Percentiles rank a stretch among this genome's conserved stretches.
Conservation (phyloP, 73 alveolate genomes). For the Blepharisma japonicum region DNA sequence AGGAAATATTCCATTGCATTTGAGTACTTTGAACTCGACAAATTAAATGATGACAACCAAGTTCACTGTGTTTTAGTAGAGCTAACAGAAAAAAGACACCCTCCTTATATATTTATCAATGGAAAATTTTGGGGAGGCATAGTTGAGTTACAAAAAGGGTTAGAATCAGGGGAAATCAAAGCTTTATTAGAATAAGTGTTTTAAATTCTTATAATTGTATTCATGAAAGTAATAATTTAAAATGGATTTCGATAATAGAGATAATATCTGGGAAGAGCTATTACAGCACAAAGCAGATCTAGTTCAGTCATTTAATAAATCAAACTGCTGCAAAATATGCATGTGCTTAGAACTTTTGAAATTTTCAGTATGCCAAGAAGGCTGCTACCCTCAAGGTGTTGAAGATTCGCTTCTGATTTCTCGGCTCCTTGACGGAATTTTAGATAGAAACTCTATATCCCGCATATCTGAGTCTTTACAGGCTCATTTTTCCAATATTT, state of each 20-base stretch:
- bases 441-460: neutral
- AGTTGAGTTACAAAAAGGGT: neutral
- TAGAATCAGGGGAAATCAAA: neutral
- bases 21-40: constrained; percentile 27
- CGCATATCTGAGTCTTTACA: neutral
- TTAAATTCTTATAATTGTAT: no score
- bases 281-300: constrained; percentile 18
- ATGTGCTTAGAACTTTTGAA: constrained; percentile 3
- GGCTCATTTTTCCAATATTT: neutral
- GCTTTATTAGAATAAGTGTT: neutral
- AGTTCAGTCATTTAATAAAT: neutral
- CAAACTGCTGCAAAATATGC: constrained; percentile 12
- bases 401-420: neutral
- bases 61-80: constrained; percentile 1
- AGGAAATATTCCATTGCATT: neutral
- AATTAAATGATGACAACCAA: constrained; percentile 7
- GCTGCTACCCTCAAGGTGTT: constrained; percentile 15
- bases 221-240: neutral
- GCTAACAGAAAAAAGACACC: neutral
- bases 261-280: neutral
- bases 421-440: constrained; percentile 19
- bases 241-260: constrained; percentile 22
- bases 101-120: constrained; percentile 19
- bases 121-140: constrained; percentile 26
- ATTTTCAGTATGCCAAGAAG: constrained; percentile 15